phyloP scores from a whole-genome alignment of 2,329 filamentous ascomycete genomes.

The Cytospora mali region DNA sequence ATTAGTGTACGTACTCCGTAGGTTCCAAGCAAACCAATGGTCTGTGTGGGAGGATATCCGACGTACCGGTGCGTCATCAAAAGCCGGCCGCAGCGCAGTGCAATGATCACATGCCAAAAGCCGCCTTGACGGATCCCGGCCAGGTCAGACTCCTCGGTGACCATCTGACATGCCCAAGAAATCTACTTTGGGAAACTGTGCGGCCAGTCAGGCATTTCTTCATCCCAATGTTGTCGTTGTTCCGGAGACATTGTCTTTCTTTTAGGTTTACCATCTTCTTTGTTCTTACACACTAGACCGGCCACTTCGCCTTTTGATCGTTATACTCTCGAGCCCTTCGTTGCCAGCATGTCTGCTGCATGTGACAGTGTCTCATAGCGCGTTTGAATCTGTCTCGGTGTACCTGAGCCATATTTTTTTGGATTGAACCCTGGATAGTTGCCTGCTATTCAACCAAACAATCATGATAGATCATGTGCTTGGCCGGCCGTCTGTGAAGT shows the following conservation, averaged over 20 bases:
- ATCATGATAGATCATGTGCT: slow-evolving; percentile 83
- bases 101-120: slow-evolving; percentile 19
- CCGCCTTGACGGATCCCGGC: slow-evolving; percentile 6
- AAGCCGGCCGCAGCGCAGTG: background rate
- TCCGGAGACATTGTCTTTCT: background rate
- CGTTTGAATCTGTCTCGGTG: background rate
- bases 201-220: background rate
- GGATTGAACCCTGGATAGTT: background rate
- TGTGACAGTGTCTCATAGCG: slow-evolving; percentile 1
- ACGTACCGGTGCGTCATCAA: background rate
- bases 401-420: background rate
- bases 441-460: slow-evolving; percentile 15
- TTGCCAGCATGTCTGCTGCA: background rate
- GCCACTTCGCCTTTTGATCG: background rate
- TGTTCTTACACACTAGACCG: background rate
- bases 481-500: slow-evolving; percentile 86
- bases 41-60: background rate
- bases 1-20: no score
- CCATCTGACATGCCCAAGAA: slow-evolving; percentile 11
- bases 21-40: background rate
- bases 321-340: background rate
- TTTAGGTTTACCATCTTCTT: background rate
- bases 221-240: background rate
- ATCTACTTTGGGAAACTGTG: background rate
- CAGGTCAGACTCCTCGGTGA: slow-evolving; percentile 12